Evolutionary conservation across 2,329 filamentous ascomycete genomes (phyloP).

Genomic region (Hypoxylon sp.): DNA sequence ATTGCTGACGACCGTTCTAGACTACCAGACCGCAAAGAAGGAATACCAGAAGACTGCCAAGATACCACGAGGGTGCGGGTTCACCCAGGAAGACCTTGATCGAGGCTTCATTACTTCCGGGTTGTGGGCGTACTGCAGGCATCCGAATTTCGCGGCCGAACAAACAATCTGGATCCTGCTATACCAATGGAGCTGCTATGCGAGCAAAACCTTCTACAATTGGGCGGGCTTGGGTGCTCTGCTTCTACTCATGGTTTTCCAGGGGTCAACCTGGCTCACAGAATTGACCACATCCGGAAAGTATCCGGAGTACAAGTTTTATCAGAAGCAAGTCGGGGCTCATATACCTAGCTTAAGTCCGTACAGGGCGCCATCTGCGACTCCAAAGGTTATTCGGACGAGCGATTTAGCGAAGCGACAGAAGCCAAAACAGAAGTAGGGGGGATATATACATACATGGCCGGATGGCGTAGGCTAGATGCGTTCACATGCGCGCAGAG

Average conservation of each 20-base stretch:
- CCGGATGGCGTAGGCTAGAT: constrained; percentile 27
- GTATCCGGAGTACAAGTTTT: constrained; percentile 89
- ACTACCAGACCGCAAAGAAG: constrained; percentile 85
- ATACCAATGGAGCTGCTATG: constrained; percentile 89
- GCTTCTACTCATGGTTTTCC: constrained; percentile 84
- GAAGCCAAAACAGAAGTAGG: constrained; percentile 59
- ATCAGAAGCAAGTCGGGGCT: constrained; percentile 85
- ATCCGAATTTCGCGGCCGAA: constrained; percentile 96
- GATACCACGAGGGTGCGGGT: constrained; percentile 74
- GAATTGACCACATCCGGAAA: constrained; percentile 85
- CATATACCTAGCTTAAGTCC: constrained; percentile 77
- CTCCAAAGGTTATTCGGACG: constrained; percentile 65
- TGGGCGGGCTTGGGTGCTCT: constrained; percentile 83
- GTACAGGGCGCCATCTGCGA: constrained; percentile 59
- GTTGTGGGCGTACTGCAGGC: constrained; percentile 88
- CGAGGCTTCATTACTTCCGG: constrained; percentile 89
- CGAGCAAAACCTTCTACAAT: constrained; percentile 78
- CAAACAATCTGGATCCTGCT: constrained; percentile 90
- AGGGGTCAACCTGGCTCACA: constrained; percentile 89
- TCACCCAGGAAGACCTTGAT: constrained; percentile 82
- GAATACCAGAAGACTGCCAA: constrained; percentile 81
- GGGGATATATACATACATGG: constrained; percentile 22
- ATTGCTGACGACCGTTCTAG: constrained; percentile 57
- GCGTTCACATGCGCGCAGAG: constrained; percentile 26
- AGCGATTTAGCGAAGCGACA: constrained; percentile 65